Base-by-base conservation (phyloP, 2,329 filamentous ascomycete species). In the Didymella sp. region DNA sequence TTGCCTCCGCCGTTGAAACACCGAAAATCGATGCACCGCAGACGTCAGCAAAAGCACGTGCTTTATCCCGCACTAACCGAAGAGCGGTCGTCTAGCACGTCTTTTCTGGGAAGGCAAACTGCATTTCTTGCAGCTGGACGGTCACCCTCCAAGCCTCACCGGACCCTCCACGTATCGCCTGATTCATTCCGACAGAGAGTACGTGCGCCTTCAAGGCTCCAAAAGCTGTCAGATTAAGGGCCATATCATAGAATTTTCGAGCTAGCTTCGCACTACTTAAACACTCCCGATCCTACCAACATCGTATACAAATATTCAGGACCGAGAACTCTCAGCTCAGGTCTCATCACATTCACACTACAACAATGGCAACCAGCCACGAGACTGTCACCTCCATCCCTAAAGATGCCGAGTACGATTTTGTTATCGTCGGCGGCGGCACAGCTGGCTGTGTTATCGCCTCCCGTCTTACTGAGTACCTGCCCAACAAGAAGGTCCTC, bases 361-460 rank as follows among this genome's bases (percentile, higher is more conserved):
- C 41, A 40, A 58, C 40, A 50, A 76, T 76, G 73, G 63, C 70
- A 48, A 50, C 67, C n/a, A 90, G 89, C 49, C 54, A 57, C 54
- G 48, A 57, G 43, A 93, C 89, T 62, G 59, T 61, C 21, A 87
- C 84, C 64, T 80, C 86, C 56, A 82, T 93, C 62, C 82, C 89
- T 44, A 76, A 84, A 61, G 79, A 84, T 71, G 87, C 89, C 66
- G 57, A 63, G 48, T 95, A 87, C 78, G 91, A 95, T 84, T 95
- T 93, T 80, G 84, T 95, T 75, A 86, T 95, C 67, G 89, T 95
- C 47, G 91, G 91, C 63, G 91, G 91, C 62, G 91, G 91, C 72
- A 95, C 91, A 46, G 91, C 91, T 44, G 91, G 91, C 76, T 95
- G 91, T 79, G 91, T 95, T 59, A 85, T 95, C 68, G 91, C 90